phyloP scores from a whole-genome alignment of 1,284 basidiomycete species.

The Mycena sp. region DNA sequence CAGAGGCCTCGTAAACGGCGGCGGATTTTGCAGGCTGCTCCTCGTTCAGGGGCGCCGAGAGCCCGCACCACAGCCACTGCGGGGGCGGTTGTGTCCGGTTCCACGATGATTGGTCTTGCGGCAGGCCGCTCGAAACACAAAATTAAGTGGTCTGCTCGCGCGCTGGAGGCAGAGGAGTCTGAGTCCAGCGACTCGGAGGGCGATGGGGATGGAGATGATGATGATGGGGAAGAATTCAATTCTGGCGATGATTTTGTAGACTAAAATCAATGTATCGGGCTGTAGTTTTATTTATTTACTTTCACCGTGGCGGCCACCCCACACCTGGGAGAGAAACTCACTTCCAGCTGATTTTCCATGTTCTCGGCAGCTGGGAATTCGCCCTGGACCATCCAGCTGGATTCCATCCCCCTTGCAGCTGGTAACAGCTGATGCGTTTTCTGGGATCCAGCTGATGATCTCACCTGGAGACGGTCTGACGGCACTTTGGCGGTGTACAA shows the following conservation, averaged over 20 bases:
- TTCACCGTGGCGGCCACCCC: not conserved
- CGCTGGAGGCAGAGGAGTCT: not conserved
- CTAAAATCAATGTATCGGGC: not conserved
- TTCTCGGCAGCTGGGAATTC: not conserved
- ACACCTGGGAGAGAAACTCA: not conserved
- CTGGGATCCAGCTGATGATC: not conserved
- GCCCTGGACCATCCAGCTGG: not conserved
- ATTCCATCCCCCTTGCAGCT: not conserved
- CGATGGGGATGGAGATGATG: not conserved
- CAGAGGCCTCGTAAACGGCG: no score
- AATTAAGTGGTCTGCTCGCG: not conserved
- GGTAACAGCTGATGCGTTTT: not conserved
- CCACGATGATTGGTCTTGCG: not conserved
- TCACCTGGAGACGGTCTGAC: not conserved
- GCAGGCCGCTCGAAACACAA: no score
- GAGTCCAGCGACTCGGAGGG: no score
- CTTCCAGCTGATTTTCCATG: not conserved
- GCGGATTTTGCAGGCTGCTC: no score
- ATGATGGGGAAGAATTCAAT: not conserved
- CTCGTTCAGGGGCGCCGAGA: no score
- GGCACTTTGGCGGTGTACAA: no score
- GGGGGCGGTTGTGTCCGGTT: not conserved
- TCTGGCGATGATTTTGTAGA: slow-evolving; percentile 1
- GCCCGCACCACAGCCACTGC: no score
- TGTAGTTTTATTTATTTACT: no score